A percentile compares a stretch with the other conserved stretches of the same genome.
These are phyloP conservation scores for Raffaelea albimanens DNA, from an alignment of 2,329 filamentous ascomycete genomes.

Conservation along the genomic window DNA sequence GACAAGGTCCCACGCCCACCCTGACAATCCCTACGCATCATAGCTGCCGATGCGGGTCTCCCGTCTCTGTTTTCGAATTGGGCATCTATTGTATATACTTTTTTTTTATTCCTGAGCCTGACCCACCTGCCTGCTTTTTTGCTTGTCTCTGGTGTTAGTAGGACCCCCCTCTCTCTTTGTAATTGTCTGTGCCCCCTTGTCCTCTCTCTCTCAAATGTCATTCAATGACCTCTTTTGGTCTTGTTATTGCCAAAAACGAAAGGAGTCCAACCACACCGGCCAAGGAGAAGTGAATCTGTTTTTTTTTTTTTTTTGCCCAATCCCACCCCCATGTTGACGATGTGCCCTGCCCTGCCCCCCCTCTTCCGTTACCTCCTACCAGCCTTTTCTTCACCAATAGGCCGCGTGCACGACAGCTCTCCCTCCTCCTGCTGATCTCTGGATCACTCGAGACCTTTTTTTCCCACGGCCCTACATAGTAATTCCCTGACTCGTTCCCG, in stretches of 20 bases:
- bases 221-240: too few relatives aligned
- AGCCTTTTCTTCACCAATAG: slow-evolving; percentile 21
- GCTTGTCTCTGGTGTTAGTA: not conserved
- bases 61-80: not conserved
- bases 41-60: not conserved
- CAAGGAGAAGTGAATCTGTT: too few relatives aligned
- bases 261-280: too few relatives aligned
- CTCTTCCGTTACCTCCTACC: slow-evolving; percentile 18
- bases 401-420: slow-evolving; percentile 20
- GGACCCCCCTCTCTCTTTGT: not conserved
- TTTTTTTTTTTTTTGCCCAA: too few relatives aligned
- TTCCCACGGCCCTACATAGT: slow-evolving; percentile 13
- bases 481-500: not conserved
- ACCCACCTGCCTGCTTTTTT: not conserved
- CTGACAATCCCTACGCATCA: not conserved
- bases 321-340: slow-evolving; percentile 17
- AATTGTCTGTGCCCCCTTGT: not conserved
- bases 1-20: not conserved
- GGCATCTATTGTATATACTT: not conserved
- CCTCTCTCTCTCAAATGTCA: not conserved
- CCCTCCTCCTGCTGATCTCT: too few relatives aligned
- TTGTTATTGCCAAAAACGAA: too few relatives aligned
- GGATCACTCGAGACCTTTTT: slow-evolving; percentile 26
- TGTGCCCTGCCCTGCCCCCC: too few relatives aligned
- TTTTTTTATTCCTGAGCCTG: not conserved